phyloP scores from a whole-genome alignment of 2,329 filamentous ascomycete species.

The Albophoma yamanashiensis region DNA sequence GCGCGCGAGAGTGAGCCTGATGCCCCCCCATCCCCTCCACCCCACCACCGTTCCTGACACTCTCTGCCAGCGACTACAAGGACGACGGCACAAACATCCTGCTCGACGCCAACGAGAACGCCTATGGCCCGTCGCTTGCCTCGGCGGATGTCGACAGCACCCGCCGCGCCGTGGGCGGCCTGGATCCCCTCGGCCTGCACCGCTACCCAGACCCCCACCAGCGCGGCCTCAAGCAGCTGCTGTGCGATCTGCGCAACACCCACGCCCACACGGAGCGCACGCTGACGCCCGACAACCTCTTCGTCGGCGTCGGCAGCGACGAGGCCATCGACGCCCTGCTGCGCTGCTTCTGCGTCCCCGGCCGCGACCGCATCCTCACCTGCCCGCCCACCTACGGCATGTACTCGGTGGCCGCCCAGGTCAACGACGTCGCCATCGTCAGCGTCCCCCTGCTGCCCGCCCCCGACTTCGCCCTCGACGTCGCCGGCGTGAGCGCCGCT shows the following conservation, averaged over 20 bases:
- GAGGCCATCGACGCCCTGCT: slow-evolving; percentile 94
- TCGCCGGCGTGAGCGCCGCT: slow-evolving; percentile 53
- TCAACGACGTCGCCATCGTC: slow-evolving; percentile 83
- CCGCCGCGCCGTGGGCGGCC: slow-evolving; percentile 26
- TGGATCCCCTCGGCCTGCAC: slow-evolving; percentile 74
- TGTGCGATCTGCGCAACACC: slow-evolving; percentile 82
- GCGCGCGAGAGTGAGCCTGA: slow-evolving; percentile 64
- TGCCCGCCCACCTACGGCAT: slow-evolving; percentile 98
- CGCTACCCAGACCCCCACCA: slow-evolving; percentile 97
- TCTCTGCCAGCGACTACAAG: slow-evolving; percentile 75
- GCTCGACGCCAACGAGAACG: slow-evolving; percentile 96
- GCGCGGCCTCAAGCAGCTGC: slow-evolving; percentile 68
- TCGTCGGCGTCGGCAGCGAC: slow-evolving; percentile 91
- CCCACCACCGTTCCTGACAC: not conserved
- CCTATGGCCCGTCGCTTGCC: slow-evolving; percentile 72
- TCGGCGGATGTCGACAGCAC: slow-evolving; percentile 32
- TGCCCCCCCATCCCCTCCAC: slow-evolving; percentile 5
- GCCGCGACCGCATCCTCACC: slow-evolving; percentile 79
- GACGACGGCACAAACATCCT: slow-evolving; percentile 94
- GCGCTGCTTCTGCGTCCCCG: slow-evolving; percentile 84
- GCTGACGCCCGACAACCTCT: slow-evolving; percentile 73
- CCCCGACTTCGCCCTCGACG: slow-evolving; percentile 64
- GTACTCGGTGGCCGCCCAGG: slow-evolving; percentile 89
- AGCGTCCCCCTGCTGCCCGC: slow-evolving; percentile 71
- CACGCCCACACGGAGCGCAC: slow-evolving; percentile 65